A percentile compares a stretch with the other conserved stretches of the same genome.
Evolutionary conservation across 345 rosid genomes (phyloP).

Genomic region (Rhizophora mangle): DNA sequence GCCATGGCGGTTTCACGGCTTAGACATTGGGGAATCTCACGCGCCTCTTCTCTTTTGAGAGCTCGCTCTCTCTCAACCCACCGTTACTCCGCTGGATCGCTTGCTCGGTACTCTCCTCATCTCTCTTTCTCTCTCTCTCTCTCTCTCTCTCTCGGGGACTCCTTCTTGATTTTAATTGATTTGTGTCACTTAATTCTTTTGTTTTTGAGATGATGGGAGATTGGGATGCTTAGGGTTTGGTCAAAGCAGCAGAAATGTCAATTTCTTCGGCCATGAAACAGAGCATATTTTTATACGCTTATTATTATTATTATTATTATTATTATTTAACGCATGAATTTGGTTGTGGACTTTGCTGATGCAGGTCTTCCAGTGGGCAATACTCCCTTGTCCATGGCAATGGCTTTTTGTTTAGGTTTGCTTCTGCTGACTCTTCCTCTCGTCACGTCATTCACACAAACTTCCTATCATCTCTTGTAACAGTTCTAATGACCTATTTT

Average conservation of each 20-base stretch:
- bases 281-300: too few relatives aligned
- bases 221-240: not conserved
- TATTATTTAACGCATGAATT: not conserved
- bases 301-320: too few relatives aligned
- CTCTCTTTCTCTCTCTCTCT: constrained; percentile 8
- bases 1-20: constrained; percentile 87
- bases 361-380: constrained; percentile 47
- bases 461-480: too few relatives aligned
- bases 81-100: constrained; percentile 36
- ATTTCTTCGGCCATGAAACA: too few relatives aligned
- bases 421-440: constrained; percentile 6
- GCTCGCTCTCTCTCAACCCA: constrained; percentile 59
- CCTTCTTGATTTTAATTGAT: not conserved
- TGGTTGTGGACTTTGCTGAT: constrained; percentile 19
- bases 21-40: constrained; percentile 55
- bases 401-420: constrained; percentile 47
- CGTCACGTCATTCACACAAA: not conserved
- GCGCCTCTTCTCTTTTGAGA: constrained; percentile 53
- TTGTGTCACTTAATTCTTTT: not conserved
- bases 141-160: not conserved
- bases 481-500: not conserved
- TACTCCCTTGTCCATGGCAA: constrained; percentile 29
- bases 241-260: not conserved
- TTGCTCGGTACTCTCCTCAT: constrained; percentile 45
- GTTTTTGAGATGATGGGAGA: not conserved